Evolutionary conservation across 345 rosid genomes (phyloP).

Genomic region (Gossypium longicalyx): DNA sequence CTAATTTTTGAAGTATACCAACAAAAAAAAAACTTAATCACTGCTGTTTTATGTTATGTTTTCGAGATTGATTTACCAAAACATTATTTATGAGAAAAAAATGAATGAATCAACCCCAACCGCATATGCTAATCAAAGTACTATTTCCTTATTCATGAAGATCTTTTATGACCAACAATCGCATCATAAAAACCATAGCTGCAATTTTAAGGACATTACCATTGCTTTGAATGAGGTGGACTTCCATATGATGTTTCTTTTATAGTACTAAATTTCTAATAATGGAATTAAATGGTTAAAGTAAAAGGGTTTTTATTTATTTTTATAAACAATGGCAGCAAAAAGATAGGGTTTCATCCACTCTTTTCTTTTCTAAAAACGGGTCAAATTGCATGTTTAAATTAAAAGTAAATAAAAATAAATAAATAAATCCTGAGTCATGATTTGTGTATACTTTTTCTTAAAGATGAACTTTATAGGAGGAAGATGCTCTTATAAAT

Average conservation of each 20-base stretch:
- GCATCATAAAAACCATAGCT: not conserved
- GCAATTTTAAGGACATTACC: not conserved
- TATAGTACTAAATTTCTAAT: not conserved
- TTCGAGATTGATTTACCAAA: no score
- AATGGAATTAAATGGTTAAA: not conserved
- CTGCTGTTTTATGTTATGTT: no score
- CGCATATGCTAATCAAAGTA: not conserved
- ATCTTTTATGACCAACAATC: not conserved
- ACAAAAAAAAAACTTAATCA: no score
- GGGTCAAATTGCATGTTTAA: not conserved
- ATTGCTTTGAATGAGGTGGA: not conserved
- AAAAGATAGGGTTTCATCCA: not conserved
- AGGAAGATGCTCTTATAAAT: constrained; percentile 23
- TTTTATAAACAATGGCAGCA: not conserved
- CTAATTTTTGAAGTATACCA: no score
- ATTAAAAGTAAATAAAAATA: no score
- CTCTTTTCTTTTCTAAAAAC: not conserved
- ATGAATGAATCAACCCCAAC: not conserved
- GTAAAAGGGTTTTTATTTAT: not conserved
- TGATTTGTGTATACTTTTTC: not conserved
- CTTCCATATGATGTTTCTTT: not conserved
- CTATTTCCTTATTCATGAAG: not conserved
- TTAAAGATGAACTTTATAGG: constrained; percentile 4
- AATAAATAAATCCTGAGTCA: not conserved
- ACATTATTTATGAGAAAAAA: no score